Evolutionary conservation across 208 protist species (phyloP).

Genomic region (Acanthamoeba royreba): DNA sequence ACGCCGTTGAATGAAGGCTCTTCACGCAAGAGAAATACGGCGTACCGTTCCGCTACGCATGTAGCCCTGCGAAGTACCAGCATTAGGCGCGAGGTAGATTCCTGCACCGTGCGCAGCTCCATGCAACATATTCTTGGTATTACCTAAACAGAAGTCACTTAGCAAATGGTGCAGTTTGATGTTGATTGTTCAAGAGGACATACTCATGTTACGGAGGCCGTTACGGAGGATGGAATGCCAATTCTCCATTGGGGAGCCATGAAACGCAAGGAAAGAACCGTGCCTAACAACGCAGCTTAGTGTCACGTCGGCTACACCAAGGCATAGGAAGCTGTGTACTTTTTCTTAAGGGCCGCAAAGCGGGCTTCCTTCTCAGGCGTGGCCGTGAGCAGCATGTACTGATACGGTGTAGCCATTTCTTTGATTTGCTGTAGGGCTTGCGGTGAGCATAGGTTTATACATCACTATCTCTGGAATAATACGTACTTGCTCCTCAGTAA

Average conservation of each 20-base stretch:
- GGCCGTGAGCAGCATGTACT: conserved; percentile 62
- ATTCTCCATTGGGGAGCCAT: conserved; percentile 68
- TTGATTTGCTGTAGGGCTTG: conserved; percentile 54
- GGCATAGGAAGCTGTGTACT: background rate
- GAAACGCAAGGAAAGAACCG: conserved; percentile 63
- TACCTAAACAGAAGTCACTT: conserved; percentile 3
- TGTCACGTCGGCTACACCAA: background rate
- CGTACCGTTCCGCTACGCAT: conserved; percentile 12
- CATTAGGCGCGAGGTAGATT: conserved; percentile 62
- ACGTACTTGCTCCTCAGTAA: conserved; percentile 34
- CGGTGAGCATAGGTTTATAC: too few species aligned
- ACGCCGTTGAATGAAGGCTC: background rate
- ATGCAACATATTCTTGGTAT: conserved; percentile 54
- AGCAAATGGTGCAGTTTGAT: too few species aligned
- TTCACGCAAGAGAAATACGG: background rate
- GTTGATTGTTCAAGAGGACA: background rate
- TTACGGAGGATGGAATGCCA: conserved; percentile 70
- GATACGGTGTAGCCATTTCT: conserved; percentile 63
- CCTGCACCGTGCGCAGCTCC: conserved; percentile 68
- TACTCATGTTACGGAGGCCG: conserved; percentile 60
- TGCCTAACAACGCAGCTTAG: background rate
- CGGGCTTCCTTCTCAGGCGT: conserved; percentile 59
- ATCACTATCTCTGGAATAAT: background rate
- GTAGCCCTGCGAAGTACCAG: conserved; percentile 56
- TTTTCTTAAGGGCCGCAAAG: conserved; percentile 63